Conservation (phyloP, 2,329 filamentous ascomycete genomes). For the Botrytis fragariae region DNA sequence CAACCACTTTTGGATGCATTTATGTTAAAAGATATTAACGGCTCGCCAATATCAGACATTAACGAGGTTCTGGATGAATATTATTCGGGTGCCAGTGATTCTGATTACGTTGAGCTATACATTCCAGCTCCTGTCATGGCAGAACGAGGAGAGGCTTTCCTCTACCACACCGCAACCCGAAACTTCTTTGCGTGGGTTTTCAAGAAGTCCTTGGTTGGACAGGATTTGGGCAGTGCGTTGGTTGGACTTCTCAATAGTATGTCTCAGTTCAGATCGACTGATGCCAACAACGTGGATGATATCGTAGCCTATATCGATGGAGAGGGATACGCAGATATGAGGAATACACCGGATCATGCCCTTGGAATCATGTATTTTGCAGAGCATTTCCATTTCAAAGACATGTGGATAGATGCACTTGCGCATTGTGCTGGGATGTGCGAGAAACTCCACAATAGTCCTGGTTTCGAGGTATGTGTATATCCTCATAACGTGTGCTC, state of each 20-base stretch:
- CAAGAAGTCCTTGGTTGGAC: slow-evolving; percentile 64
- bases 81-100: not conserved
- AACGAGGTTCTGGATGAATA: not conserved
- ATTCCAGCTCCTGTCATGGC: slow-evolving; percentile 61
- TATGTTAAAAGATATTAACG: slow-evolving; percentile 35
- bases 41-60: slow-evolving; percentile 23
- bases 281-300: slow-evolving; percentile 57
- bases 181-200: slow-evolving; percentile 75
- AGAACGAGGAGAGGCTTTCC: slow-evolving; percentile 53
- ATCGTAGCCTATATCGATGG: slow-evolving; percentile 64
- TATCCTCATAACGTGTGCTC: not conserved
- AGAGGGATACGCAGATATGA: slow-evolving; percentile 67
- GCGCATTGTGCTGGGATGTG: slow-evolving; percentile 78
- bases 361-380: slow-evolving; percentile 66
- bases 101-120: slow-evolving; percentile 54
- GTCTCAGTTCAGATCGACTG: slow-evolving; percentile 55
- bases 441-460: slow-evolving; percentile 53
- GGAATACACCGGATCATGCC: slow-evolving; percentile 64
- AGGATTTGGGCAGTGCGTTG: slow-evolving; percentile 61
- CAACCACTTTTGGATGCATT: slow-evolving; percentile 57
- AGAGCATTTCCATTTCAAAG: slow-evolving; percentile 60
- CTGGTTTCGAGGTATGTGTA: slow-evolving; percentile 59
- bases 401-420: slow-evolving; percentile 72
- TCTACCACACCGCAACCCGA: slow-evolving; percentile 66
- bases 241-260: slow-evolving; percentile 64